Percentiles rank a stretch among this genome's conserved stretches.
These are phyloP conservation scores for Diaporthe capsici DNA, from an alignment of 2,329 filamentous ascomycete genomes.

Conservation along the genomic window DNA sequence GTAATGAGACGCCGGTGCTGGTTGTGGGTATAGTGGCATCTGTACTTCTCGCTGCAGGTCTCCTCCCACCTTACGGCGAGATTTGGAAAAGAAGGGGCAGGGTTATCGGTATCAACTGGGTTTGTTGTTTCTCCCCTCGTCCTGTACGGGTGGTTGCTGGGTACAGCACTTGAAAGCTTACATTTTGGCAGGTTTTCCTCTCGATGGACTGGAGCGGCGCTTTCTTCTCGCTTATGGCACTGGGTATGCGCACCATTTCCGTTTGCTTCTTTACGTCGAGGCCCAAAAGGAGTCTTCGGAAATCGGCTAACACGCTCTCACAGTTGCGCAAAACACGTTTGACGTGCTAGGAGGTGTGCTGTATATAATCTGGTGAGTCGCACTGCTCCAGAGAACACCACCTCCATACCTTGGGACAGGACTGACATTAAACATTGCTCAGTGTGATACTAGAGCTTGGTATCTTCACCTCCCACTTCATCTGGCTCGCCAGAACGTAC, in stretches of 20 bases:
- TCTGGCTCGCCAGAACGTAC: constrained; percentile 71
- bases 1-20: constrained; percentile 67
- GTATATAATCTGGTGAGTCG: constrained; percentile 71
- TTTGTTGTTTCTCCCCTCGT: constrained; percentile 28
- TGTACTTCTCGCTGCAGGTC: constrained; percentile 67
- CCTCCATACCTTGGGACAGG: neutral
- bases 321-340: constrained; percentile 72
- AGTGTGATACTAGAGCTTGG: constrained; percentile 71
- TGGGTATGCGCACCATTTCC: constrained; percentile 58
- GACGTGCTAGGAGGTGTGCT: constrained; percentile 72
- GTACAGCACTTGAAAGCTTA: constrained; percentile 4
- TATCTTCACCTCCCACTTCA: constrained; percentile 70
- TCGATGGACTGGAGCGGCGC: constrained; percentile 72
- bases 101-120: constrained; percentile 72
- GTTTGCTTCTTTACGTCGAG: neutral
- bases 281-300: neutral
- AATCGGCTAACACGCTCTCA: constrained; percentile 38
- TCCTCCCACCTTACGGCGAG: constrained; percentile 74
- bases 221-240: constrained; percentile 74
- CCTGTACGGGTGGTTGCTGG: constrained; percentile 40
- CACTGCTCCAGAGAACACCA: neutral
- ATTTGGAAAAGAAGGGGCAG: constrained; percentile 72
- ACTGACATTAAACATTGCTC: neutral
- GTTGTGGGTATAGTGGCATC: constrained; percentile 71
- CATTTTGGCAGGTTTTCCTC: constrained; percentile 61